Evolutionary conservation across 345 rosid genomes (phyloP), one percentile per base, ranked within the genome.

Genomic region (Ricinus communis): DNA sequence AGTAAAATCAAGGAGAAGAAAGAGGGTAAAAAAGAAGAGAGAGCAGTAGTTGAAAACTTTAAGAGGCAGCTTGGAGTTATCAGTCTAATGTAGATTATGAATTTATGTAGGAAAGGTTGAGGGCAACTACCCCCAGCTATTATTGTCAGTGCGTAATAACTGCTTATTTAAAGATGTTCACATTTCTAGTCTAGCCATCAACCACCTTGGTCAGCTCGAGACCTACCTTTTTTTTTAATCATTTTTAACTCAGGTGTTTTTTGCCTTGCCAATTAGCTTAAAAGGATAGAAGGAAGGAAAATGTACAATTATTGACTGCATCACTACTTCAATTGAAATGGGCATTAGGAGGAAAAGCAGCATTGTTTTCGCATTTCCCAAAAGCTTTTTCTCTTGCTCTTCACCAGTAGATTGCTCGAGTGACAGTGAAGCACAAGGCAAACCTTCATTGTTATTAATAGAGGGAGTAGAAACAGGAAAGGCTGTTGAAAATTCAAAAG

Each of bases 141-240:
- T 63, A 62, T 50, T 73, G 82, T 77, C 85, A 79, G 84, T 55
- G 84, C 45, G 74, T 76, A 83, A 83, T 83, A 77, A 81, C 85
- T 81, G 74, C 76, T 66, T 60, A 16, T 15, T 79, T 77, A 73
- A 83, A 73, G 66, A 68, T 57, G 52, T 36, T 85, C 85, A 78
- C 85, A 60, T 59, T 71, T 69, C 56, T 55, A n/a, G n/a, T n/a
- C n/a, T n/a, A n/a, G n/a, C n/a, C 65, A 50, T 74, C 74, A 70
- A 76, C 79, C 59, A 62, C 74, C 80, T 71, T 51, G 31, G 58
- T 40, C 64, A 77, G 62, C 57, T 60, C 70, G 51, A 64, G 57
- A 30, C 71, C 22, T 71, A 33, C 10, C 21, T 46, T 47, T 53
- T n/a, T 31, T 71, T 54, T 71, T 74, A 8, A 43, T 1, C 12